phyloP scores from a whole-genome alignment of 805 yeast species.

The Cyberlindnera lachancei region DNA sequence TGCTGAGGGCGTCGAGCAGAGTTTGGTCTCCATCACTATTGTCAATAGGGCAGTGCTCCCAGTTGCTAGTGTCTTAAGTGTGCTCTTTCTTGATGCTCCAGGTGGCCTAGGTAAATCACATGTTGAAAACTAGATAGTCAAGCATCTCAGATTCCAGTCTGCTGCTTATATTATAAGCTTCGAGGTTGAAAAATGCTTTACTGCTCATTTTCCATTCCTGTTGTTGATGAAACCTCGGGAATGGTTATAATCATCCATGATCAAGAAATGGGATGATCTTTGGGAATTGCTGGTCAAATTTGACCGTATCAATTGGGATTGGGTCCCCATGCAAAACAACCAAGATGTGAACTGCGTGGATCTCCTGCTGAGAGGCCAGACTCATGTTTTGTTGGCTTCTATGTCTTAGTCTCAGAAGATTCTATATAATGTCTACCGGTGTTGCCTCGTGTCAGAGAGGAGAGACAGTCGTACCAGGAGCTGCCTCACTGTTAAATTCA shows the following conservation, averaged over 20 bases:
- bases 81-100: too few relatives aligned
- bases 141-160: too few relatives aligned
- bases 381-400: too few relatives aligned
- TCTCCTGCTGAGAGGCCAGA: too few relatives aligned
- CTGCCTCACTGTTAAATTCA: too few relatives aligned
- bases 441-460: background rate
- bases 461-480: background rate
- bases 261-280: too few relatives aligned
- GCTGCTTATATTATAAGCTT: background rate
- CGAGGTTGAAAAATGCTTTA: too few relatives aligned
- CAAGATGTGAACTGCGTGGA: too few relatives aligned
- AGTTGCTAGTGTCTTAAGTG: background rate
- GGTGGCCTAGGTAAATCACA: background rate
- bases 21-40: too few relatives aligned
- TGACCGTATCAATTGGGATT: background rate
- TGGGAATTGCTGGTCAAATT: background rate
- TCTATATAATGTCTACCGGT: background rate
- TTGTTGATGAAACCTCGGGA: background rate
- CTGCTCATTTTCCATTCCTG: background rate
- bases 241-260: too few relatives aligned
- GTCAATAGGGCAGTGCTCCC: too few relatives aligned
- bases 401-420: background rate
- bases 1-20: too few relatives aligned
- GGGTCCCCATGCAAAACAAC: background rate
- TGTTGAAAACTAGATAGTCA: background rate